phyloP scores from a whole-genome alignment of 495 filamentous ascomycete genomes.

The Hypoxylon subgilvum region DNA sequence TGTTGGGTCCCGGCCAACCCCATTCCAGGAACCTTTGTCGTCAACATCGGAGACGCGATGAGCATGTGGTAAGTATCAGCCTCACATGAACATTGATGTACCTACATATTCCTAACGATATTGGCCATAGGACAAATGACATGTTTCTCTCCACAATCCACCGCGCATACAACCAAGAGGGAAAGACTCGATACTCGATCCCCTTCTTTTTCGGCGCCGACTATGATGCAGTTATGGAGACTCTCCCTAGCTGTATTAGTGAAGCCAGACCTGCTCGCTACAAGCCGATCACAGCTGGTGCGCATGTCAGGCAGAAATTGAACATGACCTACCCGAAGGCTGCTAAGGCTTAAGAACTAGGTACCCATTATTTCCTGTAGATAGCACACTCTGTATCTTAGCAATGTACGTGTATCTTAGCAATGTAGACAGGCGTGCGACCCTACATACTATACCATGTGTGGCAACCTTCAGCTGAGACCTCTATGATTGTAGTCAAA shows the following conservation, averaged over 20 bases:
- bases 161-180: slow-evolving; percentile 59
- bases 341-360: too few relatives aligned
- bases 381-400: too few relatives aligned
- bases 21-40: slow-evolving; percentile 64
- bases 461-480: too few relatives aligned
- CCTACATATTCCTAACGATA: too few relatives aligned
- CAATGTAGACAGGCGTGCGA: too few relatives aligned
- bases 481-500: too few relatives aligned
- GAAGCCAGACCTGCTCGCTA: slow-evolving; percentile 4
- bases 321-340: too few relatives aligned
- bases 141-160: slow-evolving; percentile 66
- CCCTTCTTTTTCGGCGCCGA: slow-evolving; percentile 68
- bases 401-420: too few relatives aligned
- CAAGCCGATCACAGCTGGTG: neutral
- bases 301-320: too few relatives aligned
- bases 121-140: slow-evolving; percentile 65
- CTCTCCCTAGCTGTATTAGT: slow-evolving; percentile 4
- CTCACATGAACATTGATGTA: too few relatives aligned
- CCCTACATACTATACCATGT: too few relatives aligned
- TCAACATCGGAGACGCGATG: slow-evolving; percentile 65
- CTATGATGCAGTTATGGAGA: slow-evolving; percentile 46
- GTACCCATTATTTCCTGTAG: too few relatives aligned
- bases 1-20: slow-evolving; percentile 64
- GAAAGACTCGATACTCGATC: slow-evolving; percentile 59
- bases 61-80: slow-evolving; percentile 52